Base-by-base conservation (phyloP, 768 basidiomycete genomes). In the Chalciporus chontae region DNA sequence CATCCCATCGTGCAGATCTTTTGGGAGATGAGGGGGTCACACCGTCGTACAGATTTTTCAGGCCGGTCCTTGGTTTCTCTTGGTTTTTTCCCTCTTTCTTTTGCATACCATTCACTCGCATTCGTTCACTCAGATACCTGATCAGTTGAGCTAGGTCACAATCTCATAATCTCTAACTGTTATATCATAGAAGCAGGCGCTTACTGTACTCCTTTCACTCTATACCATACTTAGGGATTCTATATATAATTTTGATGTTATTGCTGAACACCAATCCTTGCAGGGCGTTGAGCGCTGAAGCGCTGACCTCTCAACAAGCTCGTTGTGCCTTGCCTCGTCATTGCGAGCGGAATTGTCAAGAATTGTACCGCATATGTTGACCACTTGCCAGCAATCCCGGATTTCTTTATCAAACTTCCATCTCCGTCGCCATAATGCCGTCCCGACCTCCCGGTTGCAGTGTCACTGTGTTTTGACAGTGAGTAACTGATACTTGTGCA, bases 171-270 rank as follows among this genome's bases (percentile, higher is more conserved):
- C 45, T 49, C 44, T 56, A 64, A 43, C 29, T 24, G 37, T 24
- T 47, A 47, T 47, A 49, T 49, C 41, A 32, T 63, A 66, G 63
- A 63, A 55, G 52, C 61, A 51, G 24, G 51, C 26, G 40, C 53
- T 63, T 54, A 63, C 55, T 61, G 59, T 56, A 61, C 31, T 47
- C 32, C 17, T 47, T 63, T 50, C 47, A 48, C 15, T 66, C 61
- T 65, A 66, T 54, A 55, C 57, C 48, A 31, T 59, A 59, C 50
- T 48, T 51, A 37, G 43, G 51, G 51, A 53, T 51, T 51, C 41
- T 50, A 56, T 48, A 43, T 64, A 61, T 55, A 50, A 52, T 64
- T 37, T 42, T 51, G 31, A 48, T 51, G 51, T 15, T 62, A 59
- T 62, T 65, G 11, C 39, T 15, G 31, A 34, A 47, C 32, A 31